These are phyloP conservation scores for Vaccinium corymbosum DNA, from an alignment of 148 eudicot species.

Conservation along the genomic window DNA sequence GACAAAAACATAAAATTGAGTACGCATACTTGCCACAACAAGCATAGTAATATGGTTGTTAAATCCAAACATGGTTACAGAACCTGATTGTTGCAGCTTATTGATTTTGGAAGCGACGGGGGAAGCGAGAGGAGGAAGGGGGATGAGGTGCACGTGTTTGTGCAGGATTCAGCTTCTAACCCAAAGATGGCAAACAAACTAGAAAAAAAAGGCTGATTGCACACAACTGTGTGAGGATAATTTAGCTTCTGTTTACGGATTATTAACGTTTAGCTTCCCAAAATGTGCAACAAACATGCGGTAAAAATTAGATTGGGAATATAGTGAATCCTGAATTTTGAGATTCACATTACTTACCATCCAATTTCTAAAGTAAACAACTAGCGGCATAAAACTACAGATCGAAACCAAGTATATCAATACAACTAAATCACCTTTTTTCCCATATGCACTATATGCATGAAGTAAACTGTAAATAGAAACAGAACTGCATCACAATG, in stretches of 20 bases:
- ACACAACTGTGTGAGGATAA: neutral
- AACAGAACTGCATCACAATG: neutral
- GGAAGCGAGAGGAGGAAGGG: neutral
- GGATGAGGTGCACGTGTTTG: no score
- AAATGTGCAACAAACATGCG: neutral
- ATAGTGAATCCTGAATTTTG: neutral
- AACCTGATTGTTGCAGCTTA: no score
- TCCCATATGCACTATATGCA: neutral
- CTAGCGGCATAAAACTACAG: neutral
- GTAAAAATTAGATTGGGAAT: neutral
- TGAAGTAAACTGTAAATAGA: neutral
- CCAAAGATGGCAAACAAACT: no score
- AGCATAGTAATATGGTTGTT: neutral
- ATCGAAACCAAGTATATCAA: neutral
- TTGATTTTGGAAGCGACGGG: neutral
- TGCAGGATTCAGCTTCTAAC: no score
- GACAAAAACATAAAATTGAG: neutral
- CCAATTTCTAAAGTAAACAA: neutral
- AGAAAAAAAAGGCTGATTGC: neutral
- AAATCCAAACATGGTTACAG: no score
- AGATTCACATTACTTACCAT: neutral
- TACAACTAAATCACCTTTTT: neutral
- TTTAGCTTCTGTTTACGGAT: neutral
- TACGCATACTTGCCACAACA: neutral
- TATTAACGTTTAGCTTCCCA: neutral